Conservation (phyloP, 2,329 filamentous ascomycete species). For the Diplodia corticola region DNA sequence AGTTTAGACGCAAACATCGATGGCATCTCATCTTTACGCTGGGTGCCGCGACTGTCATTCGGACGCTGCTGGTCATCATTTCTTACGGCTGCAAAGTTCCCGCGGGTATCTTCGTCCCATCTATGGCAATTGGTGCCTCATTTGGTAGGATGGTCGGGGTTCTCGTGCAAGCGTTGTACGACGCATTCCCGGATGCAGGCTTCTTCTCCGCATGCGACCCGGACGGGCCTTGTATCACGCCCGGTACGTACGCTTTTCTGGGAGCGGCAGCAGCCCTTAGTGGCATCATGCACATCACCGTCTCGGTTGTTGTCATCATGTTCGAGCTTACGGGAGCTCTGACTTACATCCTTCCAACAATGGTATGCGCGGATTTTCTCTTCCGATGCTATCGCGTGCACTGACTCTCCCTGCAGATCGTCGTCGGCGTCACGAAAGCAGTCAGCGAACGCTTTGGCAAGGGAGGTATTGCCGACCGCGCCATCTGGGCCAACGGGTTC, state of each 20-base stretch:
- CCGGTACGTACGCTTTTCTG: slow-evolving; percentile 93
- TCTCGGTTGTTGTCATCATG: slow-evolving; percentile 98
- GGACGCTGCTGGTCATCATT: slow-evolving; percentile 84
- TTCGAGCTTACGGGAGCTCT: slow-evolving; percentile 97
- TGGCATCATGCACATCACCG: slow-evolving; percentile 97
- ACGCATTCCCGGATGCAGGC: slow-evolving; percentile 74
- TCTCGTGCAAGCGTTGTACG: slow-evolving; percentile 83
- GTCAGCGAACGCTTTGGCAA: slow-evolving; percentile 90
- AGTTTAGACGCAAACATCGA: slow-evolving; percentile 60
- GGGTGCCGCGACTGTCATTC: slow-evolving; percentile 74
- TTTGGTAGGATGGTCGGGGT: slow-evolving; percentile 96
- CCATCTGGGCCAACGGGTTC: slow-evolving; percentile 99
- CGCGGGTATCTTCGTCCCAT: slow-evolving; percentile 95
- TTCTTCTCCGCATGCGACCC: slow-evolving; percentile 90
- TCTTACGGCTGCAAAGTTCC: slow-evolving; percentile 98
- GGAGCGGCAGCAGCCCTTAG: slow-evolving; percentile 88
- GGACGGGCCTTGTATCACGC: slow-evolving; percentile 93
- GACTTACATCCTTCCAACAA: slow-evolving; percentile 95
- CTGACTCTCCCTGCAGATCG: slow-evolving; percentile 58
- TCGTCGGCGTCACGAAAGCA: slow-evolving; percentile 93
- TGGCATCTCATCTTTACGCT: slow-evolving; percentile 79
- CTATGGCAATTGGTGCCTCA: slow-evolving; percentile 93
- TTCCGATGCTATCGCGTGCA: background rate
- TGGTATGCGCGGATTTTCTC: slow-evolving; percentile 54
- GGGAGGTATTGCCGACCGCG: slow-evolving; percentile 93